Evolutionary conservation across 176 grass and related monocot species (phyloP).

Genomic region (Triticum timopheevii): DNA sequence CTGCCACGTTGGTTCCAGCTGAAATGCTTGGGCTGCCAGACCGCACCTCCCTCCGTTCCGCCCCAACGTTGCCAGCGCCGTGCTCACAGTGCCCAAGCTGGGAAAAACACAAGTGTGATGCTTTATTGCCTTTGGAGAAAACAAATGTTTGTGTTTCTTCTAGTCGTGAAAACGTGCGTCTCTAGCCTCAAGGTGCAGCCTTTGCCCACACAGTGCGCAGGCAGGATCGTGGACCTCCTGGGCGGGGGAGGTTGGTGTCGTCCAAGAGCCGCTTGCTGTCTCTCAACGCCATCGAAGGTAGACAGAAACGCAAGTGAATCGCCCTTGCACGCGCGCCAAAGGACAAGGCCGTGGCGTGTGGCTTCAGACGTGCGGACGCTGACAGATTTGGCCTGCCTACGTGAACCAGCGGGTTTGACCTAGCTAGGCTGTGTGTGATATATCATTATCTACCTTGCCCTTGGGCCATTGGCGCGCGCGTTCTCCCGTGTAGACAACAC

Average conservation of each 20-base stretch:
- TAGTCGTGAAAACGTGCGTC: not conserved
- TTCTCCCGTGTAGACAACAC: too few species aligned
- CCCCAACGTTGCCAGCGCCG: not conserved
- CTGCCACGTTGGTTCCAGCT: not conserved
- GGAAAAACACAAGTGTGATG: not conserved
- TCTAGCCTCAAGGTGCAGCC: not conserved
- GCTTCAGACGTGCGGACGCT: slow-evolving; percentile 11
- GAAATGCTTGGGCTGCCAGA: not conserved
- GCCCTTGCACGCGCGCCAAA: slow-evolving; percentile 22
- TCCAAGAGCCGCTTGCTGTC: slow-evolving; percentile 22
- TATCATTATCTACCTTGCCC: not conserved
- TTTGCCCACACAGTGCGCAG: not conserved
- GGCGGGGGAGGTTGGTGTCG: not conserved
- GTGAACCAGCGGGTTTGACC: not conserved
- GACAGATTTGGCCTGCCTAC: not conserved
- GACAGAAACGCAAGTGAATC: too few species aligned
- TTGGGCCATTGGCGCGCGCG: not conserved
- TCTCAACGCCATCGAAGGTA: not conserved
- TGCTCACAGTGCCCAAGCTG: not conserved
- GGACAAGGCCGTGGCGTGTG: slow-evolving; percentile 27
- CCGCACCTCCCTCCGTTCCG: not conserved
- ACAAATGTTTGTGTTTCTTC: not conserved
- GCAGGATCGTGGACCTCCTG: not conserved
- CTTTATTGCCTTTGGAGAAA: not conserved
- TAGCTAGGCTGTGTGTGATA: not conserved